Evolutionary conservation across 176 grass and related monocot genomes (phyloP), one percentile per base, ranked within the genome.

Genomic region (Chrysopogon serrulatus): DNA sequence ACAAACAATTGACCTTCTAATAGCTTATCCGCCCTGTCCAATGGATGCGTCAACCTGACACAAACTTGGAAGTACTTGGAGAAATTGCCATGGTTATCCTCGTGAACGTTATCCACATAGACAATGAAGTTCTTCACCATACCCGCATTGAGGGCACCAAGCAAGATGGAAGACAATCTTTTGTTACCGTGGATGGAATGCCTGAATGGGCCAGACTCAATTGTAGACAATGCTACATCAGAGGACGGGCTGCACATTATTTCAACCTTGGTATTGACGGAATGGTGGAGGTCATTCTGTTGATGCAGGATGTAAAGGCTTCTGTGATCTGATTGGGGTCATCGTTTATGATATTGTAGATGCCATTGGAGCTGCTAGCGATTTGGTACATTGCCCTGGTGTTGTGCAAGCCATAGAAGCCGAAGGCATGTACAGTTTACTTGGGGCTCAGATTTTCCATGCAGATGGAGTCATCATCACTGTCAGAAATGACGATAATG

Each of bases 171-270:
- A 26, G 11, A 33, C 0, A 0, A 11, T 4, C 19, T 37, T n/a
- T 2, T 17, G 14, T 15, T 0, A 0, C 7, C 1, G 6, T 5
- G 6, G 19, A 70, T 40, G 0, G 1, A 0, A 24, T 8, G 27
- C 6, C 1, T 56, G 65, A 59, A 70, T 0, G 12, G 49, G 16
- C 64, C 79, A 3, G 34, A 36, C 35, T 82, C 48, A 35, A 82
- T 28, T 1, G 3, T 30, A 34, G 65, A 57, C 33, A 82, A 39
- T 18, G n/a, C 26, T 28, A 17, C 16, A 35, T 6, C 19, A 1
- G 65, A 70, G 5, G 33, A 26, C 0, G 9, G n/a, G n/a, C n/a
- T 36, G 45, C 44, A 37, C 4, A 0, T 1, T 4, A 80, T 51
- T 3, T 21, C 0, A 0, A 82, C 5, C 16, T 42, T 2, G 5